Conservation (phyloP, 805 yeast genomes). For the Metschnikowia arizonensis region DNA sequence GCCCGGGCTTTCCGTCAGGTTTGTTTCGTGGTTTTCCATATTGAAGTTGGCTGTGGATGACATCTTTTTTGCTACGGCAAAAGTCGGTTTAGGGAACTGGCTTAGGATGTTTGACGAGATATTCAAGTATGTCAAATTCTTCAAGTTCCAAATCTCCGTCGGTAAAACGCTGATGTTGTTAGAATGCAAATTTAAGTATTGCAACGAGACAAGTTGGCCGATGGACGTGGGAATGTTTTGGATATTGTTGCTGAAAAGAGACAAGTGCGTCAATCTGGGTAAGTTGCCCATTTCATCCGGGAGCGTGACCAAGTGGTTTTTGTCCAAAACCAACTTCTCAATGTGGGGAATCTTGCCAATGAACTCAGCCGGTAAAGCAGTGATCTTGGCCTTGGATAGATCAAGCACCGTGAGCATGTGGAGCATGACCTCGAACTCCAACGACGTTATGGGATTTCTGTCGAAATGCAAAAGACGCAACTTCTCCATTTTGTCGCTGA, state of each 20-base stretch:
- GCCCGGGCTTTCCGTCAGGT: not conserved
- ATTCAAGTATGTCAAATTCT: conserved; percentile 55
- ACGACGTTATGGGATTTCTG: conserved; percentile 77
- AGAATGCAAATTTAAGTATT: conserved; percentile 72
- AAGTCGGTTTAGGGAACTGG: conserved; percentile 52
- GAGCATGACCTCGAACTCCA: conserved; percentile 52
- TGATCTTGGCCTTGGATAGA: conserved; percentile 75
- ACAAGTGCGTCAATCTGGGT: conserved; percentile 56
- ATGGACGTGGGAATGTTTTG: conserved; percentile 65
- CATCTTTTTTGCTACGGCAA: conserved; percentile 29
- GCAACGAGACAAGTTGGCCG: conserved; percentile 55
- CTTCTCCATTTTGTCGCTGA: conserved; percentile 57
- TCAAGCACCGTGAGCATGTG: conserved; percentile 66
- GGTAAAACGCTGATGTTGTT: conserved; percentile 74
- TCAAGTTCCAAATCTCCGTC: conserved; percentile 60
- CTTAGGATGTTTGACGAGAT: conserved; percentile 69
- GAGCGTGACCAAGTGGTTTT: conserved; percentile 72
- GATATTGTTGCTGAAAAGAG: conserved; percentile 71
- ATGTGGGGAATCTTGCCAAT: conserved; percentile 58
- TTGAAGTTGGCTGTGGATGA: conserved; percentile 23
- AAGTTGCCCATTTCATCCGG: conserved; percentile 67
- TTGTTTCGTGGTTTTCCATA: not conserved
- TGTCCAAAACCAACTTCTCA: conserved; percentile 71
- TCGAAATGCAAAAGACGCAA: conserved; percentile 69
- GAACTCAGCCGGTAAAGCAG: conserved; percentile 65